A percentile compares a stretch with the other conserved stretches of the same genome.
phyloP scores from a whole-genome alignment of 2,329 filamentous ascomycete genomes.

The Mariannaea elegans region DNA sequence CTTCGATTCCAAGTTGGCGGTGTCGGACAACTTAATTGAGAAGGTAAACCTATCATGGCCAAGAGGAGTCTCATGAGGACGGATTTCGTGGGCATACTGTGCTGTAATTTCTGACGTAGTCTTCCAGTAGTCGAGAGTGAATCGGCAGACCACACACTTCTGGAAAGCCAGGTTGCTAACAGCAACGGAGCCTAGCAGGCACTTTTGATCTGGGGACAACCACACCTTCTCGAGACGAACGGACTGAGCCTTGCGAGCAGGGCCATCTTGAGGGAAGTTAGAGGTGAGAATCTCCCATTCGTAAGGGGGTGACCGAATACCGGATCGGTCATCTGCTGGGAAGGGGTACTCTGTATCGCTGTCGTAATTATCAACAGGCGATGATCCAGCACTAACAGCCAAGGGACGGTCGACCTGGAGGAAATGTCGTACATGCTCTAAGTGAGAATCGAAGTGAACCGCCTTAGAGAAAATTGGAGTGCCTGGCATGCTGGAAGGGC shows the following conservation, averaged over 20 bases:
- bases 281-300: conserved; percentile 89
- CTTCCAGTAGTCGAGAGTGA: conserved; percentile 98
- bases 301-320: conserved; percentile 60
- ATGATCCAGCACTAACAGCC: conserved; percentile 95
- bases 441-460: conserved; percentile 97
- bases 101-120: conserved; percentile 93
- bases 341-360: conserved; percentile 93
- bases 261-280: conserved; percentile 75
- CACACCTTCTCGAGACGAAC: conserved; percentile 88
- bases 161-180: conserved; percentile 91
- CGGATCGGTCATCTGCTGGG: conserved; percentile 54
- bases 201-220: conserved; percentile 88
- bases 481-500: conserved; percentile 96
- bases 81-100: conserved; percentile 85
- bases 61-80: conserved; percentile 69
- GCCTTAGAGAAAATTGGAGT: conserved; percentile 96
- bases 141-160: conserved; percentile 89
- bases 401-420: conserved; percentile 91
- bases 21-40: conserved; percentile 90
- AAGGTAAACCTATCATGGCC: conserved; percentile 92
- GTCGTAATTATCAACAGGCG: conserved; percentile 87
- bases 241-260: conserved; percentile 68
- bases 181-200: conserved; percentile 81
- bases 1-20: conserved; percentile 90
- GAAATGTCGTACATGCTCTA: conserved; percentile 97